phyloP scores from a whole-genome alignment of 257 asterid species.

The Verbascum thapsus region DNA sequence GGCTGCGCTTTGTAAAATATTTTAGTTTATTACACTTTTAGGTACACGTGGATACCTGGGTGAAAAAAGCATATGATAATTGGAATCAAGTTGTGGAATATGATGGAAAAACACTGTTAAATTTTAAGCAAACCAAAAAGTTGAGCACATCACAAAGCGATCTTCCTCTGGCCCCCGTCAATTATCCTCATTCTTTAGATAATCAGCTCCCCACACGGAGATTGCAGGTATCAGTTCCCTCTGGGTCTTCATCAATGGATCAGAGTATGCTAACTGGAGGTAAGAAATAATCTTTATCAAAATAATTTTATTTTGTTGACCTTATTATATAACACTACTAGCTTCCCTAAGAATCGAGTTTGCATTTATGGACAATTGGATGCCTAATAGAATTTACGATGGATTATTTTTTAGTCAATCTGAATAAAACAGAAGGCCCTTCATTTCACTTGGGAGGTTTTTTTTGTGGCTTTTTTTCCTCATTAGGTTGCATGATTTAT shows the following conservation, averaged over 20 bases:
- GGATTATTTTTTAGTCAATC: no score
- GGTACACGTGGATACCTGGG: slow-evolving; percentile 84
- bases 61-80: slow-evolving; percentile 91
- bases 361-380: not conserved
- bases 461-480: not conserved
- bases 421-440: no score
- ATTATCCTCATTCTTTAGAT: slow-evolving; percentile 60
- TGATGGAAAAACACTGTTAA: slow-evolving; percentile 84
- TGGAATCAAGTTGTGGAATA: slow-evolving; percentile 94
- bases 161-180: slow-evolving; percentile 55
- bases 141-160: slow-evolving; percentile 45
- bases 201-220: slow-evolving; percentile 60
- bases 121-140: slow-evolving; percentile 62
- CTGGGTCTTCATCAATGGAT: slow-evolving; percentile 57
- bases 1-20: not conserved
- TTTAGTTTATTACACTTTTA: slow-evolving; percentile 28
- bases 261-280: slow-evolving; percentile 69
- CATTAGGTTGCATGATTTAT: slow-evolving; percentile 7
- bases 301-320: not conserved
- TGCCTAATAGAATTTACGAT: not conserved
- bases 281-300: slow-evolving; percentile 32
- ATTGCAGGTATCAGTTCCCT: slow-evolving; percentile 45
- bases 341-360: not conserved
- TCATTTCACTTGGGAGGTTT: not conserved
- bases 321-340: no score